phyloP scores from a whole-genome alignment of 495 filamentous ascomycete species.

The Talaromyces liani region DNA sequence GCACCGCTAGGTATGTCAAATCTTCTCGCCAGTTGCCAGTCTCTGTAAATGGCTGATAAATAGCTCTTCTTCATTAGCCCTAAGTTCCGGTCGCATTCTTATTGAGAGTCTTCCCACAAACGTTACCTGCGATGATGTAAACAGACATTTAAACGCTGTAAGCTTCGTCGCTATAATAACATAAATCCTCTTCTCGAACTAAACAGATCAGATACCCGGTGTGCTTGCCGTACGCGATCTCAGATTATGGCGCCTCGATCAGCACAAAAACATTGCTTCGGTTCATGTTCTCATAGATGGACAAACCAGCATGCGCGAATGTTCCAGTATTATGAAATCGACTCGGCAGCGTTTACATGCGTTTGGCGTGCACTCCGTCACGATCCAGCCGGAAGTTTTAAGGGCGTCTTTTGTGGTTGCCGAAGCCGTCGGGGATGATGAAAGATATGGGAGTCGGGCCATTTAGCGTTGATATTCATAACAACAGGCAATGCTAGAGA shows the following conservation, averaged over 20 bases:
- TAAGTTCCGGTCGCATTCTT: slow-evolving; percentile 49
- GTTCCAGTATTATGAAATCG: slow-evolving; percentile 28
- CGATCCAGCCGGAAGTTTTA: slow-evolving; percentile 40
- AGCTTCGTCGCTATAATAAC: background rate
- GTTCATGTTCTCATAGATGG: slow-evolving; percentile 39
- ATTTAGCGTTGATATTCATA: background rate
- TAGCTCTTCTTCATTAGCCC: slow-evolving; percentile 18
- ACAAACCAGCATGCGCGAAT: slow-evolving; percentile 20
- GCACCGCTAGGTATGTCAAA: slow-evolving; percentile 27
- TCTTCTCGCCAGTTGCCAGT: background rate
- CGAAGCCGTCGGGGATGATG: background rate
- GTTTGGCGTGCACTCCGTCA: slow-evolving; percentile 43
- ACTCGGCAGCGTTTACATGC: slow-evolving; percentile 44
- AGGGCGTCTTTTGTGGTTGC: background rate
- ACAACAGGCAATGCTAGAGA: background rate
- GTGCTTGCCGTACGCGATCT: slow-evolving; percentile 41
- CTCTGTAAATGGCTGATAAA: background rate
- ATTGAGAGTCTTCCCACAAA: slow-evolving; percentile 76
- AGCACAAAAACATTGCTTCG: slow-evolving; percentile 39
- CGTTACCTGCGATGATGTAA: slow-evolving; percentile 67
- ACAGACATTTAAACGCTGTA: slow-evolving; percentile 54
- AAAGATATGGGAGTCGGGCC: background rate
- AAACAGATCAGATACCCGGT: slow-evolving; percentile 26
- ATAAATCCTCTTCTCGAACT: background rate
- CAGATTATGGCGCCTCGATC: slow-evolving; percentile 45